These are phyloP conservation scores for Nicotiana sylvestris DNA, from an alignment of 257 asterid species.

Conservation along the genomic window DNA sequence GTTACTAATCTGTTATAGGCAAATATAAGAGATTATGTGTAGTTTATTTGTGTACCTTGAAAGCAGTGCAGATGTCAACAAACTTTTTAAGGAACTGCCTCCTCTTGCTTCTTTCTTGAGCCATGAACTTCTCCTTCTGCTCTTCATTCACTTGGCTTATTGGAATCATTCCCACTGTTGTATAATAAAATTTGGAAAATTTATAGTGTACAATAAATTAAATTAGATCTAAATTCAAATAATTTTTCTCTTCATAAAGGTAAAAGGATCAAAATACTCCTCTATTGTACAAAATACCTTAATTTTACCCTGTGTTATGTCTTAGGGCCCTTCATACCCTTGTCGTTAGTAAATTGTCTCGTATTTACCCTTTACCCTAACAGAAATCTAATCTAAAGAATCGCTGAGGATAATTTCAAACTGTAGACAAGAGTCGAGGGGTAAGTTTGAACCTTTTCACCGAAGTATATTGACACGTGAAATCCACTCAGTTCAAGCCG, in stretches of 20 bases:
- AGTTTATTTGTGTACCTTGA: slow-evolving; percentile 35
- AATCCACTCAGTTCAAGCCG: background rate
- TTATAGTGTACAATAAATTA: background rate
- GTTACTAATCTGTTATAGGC: too few species aligned
- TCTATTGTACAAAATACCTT: background rate
- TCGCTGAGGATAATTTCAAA: too few species aligned
- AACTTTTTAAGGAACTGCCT: slow-evolving; percentile 52
- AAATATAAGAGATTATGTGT: too few species aligned
- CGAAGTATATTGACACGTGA: background rate
- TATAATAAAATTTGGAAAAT: slow-evolving; percentile 2
- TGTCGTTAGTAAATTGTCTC: background rate
- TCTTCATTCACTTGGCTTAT: slow-evolving; percentile 55
- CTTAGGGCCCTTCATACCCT: background rate
- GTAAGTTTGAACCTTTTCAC: too few species aligned
- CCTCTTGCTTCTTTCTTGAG: slow-evolving; percentile 48
- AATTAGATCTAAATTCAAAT: background rate
- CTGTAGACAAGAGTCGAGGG: too few species aligned
- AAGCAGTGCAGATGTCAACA: slow-evolving; percentile 37
- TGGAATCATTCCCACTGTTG: slow-evolving; percentile 63
- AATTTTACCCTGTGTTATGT: background rate
- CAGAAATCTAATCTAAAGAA: too few species aligned
- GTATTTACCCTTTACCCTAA: background rate
- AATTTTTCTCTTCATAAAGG: background rate
- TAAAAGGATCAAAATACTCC: background rate
- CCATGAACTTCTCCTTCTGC: slow-evolving; percentile 45